phyloP scores from a whole-genome alignment of 2,329 filamentous ascomycete species.

The Lachnellula hyalina region DNA sequence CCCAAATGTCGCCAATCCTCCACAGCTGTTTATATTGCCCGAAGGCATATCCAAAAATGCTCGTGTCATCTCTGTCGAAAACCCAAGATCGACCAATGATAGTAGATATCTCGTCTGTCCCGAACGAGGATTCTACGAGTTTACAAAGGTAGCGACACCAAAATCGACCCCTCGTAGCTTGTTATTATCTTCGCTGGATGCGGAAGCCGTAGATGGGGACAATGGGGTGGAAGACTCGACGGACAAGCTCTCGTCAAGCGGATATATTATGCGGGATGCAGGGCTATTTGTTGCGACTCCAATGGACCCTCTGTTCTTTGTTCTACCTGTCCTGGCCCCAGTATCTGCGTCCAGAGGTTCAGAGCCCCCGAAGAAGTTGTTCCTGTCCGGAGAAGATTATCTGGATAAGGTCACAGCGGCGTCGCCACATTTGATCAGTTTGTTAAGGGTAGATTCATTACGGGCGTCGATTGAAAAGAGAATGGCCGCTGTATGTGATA shows the following conservation, averaged over 20 bases:
- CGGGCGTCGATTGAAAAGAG: constrained; percentile 54
- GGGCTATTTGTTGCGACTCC: constrained; percentile 80
- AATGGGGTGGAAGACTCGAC: constrained; percentile 12
- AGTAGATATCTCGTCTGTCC: constrained; percentile 59
- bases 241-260: constrained; percentile 26
- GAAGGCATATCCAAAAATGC: constrained; percentile 47
- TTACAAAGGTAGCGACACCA: constrained; percentile 51
- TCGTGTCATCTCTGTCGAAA: constrained; percentile 53
- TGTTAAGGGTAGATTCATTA: constrained; percentile 44
- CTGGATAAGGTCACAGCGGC: constrained; percentile 55
- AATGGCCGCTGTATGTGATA: constrained; percentile 71
- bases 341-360: constrained; percentile 37
- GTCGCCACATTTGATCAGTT: constrained; percentile 52
- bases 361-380: constrained; percentile 53
- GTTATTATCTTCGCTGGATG: constrained; percentile 40
- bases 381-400: constrained; percentile 66
- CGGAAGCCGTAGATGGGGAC: constrained; percentile 5
- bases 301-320: constrained; percentile 77
- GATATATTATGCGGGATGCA: constrained; percentile 59
- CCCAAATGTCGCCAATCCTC: constrained; percentile 36
- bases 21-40: constrained; percentile 57
- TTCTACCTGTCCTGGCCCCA: constrained; percentile 65
- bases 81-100: constrained; percentile 51
- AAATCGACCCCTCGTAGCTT: constrained; percentile 54
- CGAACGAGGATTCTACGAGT: constrained; percentile 58